A percentile compares a stretch with the other conserved stretches of the same genome.
phyloP scores from a whole-genome alignment of 2,329 filamentous ascomycete species.

The Aureobasidium sp. region DNA sequence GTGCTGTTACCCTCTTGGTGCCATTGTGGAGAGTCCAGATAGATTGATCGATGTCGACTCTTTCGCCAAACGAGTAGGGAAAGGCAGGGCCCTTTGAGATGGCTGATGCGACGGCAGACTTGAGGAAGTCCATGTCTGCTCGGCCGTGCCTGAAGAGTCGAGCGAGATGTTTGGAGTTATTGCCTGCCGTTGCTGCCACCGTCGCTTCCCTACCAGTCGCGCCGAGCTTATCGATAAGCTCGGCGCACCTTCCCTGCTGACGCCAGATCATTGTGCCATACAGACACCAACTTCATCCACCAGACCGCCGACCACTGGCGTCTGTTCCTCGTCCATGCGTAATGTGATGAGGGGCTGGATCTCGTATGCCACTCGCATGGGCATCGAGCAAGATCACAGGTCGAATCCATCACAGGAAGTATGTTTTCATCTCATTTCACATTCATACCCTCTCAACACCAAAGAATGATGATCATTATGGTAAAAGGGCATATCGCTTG shows the following conservation, averaged over 20 bases:
- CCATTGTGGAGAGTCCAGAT: constrained; percentile 97
- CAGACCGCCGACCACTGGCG: background rate
- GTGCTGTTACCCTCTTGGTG: constrained; percentile 64
- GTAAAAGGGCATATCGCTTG: constrained; percentile 58
- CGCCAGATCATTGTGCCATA: too few species aligned
- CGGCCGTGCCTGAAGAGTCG: background rate
- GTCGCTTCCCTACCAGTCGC: background rate
- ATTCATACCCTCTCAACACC: background rate
- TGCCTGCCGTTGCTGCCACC: background rate
- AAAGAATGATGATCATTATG: constrained; percentile 47
- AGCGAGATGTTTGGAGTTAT: background rate
- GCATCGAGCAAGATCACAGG: background rate
- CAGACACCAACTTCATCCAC: background rate
- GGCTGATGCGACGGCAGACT: constrained; percentile 92
- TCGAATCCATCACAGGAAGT: background rate
- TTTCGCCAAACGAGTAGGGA: constrained; percentile 86
- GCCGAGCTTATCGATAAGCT: constrained; percentile 8
- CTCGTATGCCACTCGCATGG: background rate
- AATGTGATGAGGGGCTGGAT: background rate
- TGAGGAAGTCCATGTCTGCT: constrained; percentile 81
- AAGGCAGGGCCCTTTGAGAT: constrained; percentile 93
- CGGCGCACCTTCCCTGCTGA: background rate
- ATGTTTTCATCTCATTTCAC: background rate
- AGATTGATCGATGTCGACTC: constrained; percentile 83
- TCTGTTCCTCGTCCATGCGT: background rate